These are phyloP conservation scores for Penicillium silybi DNA, from an alignment of 495 filamentous ascomycete species.

Conservation along the genomic window DNA sequence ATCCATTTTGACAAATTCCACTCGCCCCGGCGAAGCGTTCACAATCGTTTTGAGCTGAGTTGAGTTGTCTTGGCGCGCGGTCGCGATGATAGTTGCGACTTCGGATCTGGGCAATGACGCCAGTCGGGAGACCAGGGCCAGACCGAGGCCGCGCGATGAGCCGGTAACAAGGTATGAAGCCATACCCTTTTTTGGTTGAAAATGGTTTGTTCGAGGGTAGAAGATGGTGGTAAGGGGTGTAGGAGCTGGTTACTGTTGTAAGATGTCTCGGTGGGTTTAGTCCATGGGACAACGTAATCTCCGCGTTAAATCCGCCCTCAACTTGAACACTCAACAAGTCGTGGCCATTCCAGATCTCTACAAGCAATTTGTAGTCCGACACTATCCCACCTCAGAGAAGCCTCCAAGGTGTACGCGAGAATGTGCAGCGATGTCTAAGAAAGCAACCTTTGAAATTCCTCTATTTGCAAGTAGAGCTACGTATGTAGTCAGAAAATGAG, in stretches of 20 bases:
- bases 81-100: constrained; percentile 34
- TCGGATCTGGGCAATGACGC: constrained; percentile 26
- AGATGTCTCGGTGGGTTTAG: neutral
- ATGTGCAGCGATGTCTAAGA: neutral
- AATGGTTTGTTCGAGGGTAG: no score
- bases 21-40: constrained; percentile 21
- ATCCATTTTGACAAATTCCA: constrained; percentile 46
- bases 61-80: constrained; percentile 29
- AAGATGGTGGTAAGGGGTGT: no score
- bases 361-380: neutral
- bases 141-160: constrained; percentile 52
- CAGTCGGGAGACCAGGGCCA: constrained; percentile 40
- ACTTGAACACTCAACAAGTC: neutral
- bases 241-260: neutral
- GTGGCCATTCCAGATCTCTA: neutral
- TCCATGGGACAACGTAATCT: neutral
- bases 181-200: no score
- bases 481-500: neutral
- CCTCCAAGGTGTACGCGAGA: neutral
- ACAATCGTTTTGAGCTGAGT: constrained; percentile 23
- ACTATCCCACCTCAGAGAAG: no score
- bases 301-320: constrained; percentile 3
- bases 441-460: neutral
- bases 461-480: neutral
- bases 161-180: constrained; percentile 33